phyloP scores from a whole-genome alignment of 2,329 filamentous ascomycete species.

The Aspergillus sp. region DNA sequence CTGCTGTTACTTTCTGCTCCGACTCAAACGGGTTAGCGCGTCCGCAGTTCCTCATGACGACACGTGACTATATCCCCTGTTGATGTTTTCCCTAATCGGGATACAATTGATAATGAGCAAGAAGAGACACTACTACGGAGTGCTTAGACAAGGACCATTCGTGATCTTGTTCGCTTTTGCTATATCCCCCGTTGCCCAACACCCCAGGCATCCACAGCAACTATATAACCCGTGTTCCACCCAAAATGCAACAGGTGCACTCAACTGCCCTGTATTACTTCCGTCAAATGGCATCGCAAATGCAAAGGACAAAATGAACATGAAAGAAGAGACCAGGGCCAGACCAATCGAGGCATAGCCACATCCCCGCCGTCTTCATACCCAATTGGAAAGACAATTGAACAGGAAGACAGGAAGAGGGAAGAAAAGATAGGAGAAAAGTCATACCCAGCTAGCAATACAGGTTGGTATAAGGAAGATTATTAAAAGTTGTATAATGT shows the following conservation, averaged over 20 bases:
- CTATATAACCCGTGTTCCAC: conserved; percentile 15
- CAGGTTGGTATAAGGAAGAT: conserved; percentile 31
- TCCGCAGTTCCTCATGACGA: background rate
- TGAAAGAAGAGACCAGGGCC: conserved; percentile 21
- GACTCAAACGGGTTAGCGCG: background rate
- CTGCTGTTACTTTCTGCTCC: background rate
- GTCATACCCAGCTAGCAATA: conserved; percentile 41
- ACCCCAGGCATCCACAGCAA: conserved; percentile 12
- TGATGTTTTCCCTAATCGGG: background rate
- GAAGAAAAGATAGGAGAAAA: conserved; percentile 20
- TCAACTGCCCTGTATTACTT: conserved; percentile 18
- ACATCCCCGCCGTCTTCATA: conserved; percentile 18
- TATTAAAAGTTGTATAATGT: conserved; percentile 27
- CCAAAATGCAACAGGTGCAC: conserved; percentile 15
- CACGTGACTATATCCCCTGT: background rate
- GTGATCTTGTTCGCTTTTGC: conserved; percentile 12
- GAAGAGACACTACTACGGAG: too few species aligned
- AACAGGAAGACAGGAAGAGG: conserved; percentile 13
- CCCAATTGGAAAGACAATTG: conserved; percentile 19
- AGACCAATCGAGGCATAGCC: conserved; percentile 22
- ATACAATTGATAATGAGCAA: background rate
- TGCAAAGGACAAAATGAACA: conserved; percentile 19
- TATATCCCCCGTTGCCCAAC: conserved; percentile 13
- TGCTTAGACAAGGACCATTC: background rate
- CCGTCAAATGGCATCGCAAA: conserved; percentile 25